These are phyloP conservation scores for Beta vulgaris DNA, from an alignment of 148 eudicot species.

Conservation along the genomic window DNA sequence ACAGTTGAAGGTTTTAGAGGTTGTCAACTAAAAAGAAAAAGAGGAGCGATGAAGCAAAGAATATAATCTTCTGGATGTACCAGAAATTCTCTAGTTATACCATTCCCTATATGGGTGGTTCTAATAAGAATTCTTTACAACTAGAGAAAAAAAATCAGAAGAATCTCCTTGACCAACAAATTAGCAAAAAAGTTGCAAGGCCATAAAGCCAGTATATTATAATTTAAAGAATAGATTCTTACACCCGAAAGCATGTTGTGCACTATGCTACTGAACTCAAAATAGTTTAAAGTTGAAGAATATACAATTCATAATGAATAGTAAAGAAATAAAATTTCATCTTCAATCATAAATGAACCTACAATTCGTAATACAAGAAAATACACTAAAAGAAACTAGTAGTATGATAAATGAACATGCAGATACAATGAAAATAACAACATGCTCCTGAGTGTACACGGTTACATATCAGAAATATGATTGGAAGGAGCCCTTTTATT, in stretches of 20 bases:
- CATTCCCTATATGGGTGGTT: slow-evolving; percentile 3
- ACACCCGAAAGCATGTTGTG: too few species aligned
- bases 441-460: too few species aligned
- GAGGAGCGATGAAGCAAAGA: slow-evolving; percentile 18
- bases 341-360: too few species aligned
- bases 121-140: neutral
- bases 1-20: neutral
- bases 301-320: too few species aligned
- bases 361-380: too few species aligned
- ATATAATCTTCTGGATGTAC: slow-evolving; percentile 3
- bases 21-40: neutral
- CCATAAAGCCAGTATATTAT: neutral
- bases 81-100: neutral
- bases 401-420: too few species aligned
- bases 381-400: too few species aligned
- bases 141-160: neutral
- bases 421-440: too few species aligned
- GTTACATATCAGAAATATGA: neutral
- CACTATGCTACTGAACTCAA: too few species aligned
- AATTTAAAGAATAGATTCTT: too few species aligned
- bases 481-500: neutral
- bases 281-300: too few species aligned
- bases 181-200: neutral
- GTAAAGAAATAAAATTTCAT: too few species aligned
- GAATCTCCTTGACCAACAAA: neutral